These are phyloP conservation scores for Podosphaera fusca DNA, from an alignment of 2,329 filamentous ascomycete species.

Conservation along the genomic window DNA sequence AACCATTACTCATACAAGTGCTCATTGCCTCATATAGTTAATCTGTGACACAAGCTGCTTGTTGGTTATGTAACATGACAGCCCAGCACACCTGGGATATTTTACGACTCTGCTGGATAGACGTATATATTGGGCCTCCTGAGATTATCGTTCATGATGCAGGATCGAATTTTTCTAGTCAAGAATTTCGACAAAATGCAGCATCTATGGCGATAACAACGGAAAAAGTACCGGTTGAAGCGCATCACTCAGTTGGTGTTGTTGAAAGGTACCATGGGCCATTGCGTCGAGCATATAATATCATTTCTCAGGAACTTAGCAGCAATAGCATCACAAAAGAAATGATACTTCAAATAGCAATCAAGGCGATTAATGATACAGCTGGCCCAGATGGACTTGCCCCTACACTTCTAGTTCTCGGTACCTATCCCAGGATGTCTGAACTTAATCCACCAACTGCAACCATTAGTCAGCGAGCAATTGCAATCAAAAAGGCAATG, in stretches of 20 bases:
- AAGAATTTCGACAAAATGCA: neutral
- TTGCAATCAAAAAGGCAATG: neutral
- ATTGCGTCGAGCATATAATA: neutral
- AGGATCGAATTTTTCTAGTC: slow-evolving; percentile 1
- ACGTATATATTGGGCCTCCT: too few species aligned
- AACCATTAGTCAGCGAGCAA: neutral
- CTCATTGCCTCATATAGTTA: too few species aligned
- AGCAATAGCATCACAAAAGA: too few species aligned
- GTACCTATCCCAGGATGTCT: neutral
- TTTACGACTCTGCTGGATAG: neutral
- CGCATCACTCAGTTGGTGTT: neutral
- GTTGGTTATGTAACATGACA: neutral
- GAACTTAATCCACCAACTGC: neutral
- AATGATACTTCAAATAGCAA: too few species aligned
- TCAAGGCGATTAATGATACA: too few species aligned
- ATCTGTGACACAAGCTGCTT: too few species aligned
- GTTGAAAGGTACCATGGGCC: too few species aligned
- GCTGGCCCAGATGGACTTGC: too few species aligned
- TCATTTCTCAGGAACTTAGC: too few species aligned
- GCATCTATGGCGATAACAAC: neutral
- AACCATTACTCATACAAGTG: too few species aligned
- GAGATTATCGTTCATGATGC: neutral
- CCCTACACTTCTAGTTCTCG: neutral
- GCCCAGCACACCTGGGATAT: neutral
- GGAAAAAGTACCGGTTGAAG: neutral